These are phyloP conservation scores for Mucor velutinosus DNA, from an alignment of 371 early-diverging fungal genomes.

Conservation along the genomic window DNA sequence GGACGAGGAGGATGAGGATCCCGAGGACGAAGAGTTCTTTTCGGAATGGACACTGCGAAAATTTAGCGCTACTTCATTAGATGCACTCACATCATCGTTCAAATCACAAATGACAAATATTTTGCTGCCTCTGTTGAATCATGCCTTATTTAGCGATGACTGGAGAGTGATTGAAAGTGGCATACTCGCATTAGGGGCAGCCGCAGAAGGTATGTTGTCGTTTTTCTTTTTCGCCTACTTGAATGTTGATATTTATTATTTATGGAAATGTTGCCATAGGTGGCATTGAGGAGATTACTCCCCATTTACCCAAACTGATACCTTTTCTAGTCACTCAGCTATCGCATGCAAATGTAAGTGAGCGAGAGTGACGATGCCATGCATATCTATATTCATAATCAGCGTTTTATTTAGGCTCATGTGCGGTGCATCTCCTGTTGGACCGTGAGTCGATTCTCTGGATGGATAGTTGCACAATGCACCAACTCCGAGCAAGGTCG, in stretches of 20 bases:
- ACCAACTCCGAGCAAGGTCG: constrained; percentile 60
- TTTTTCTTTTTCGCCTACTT: neutral
- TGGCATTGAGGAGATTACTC: constrained; percentile 78
- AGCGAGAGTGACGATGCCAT: neutral
- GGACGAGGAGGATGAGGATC: constrained; percentile 82
- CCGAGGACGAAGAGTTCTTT: constrained; percentile 88
- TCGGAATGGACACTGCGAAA: constrained; percentile 96
- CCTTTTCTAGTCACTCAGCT: constrained; percentile 79
- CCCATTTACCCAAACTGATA: constrained; percentile 84
- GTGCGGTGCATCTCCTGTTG: constrained; percentile 95
- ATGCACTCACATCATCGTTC: constrained; percentile 82
- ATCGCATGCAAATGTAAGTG: constrained; percentile 69
- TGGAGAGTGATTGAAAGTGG: constrained; percentile 92
- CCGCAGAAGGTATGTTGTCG: constrained; percentile 77
- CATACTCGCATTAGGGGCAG: constrained; percentile 93
- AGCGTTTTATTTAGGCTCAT: constrained; percentile 61
- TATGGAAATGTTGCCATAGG: constrained; percentile 23
- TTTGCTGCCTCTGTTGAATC: constrained; percentile 81
- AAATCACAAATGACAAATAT: constrained; percentile 71
- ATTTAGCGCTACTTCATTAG: constrained; percentile 93
- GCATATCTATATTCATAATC: neutral
- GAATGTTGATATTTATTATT: constrained; percentile 2
- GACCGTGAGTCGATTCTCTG: constrained; percentile 91
- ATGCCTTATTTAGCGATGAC: constrained; percentile 72
- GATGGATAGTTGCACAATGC: constrained; percentile 75